Evolutionary conservation across 352 stramenopile species (phyloP).

Genomic region (Lagenidium sp.): DNA sequence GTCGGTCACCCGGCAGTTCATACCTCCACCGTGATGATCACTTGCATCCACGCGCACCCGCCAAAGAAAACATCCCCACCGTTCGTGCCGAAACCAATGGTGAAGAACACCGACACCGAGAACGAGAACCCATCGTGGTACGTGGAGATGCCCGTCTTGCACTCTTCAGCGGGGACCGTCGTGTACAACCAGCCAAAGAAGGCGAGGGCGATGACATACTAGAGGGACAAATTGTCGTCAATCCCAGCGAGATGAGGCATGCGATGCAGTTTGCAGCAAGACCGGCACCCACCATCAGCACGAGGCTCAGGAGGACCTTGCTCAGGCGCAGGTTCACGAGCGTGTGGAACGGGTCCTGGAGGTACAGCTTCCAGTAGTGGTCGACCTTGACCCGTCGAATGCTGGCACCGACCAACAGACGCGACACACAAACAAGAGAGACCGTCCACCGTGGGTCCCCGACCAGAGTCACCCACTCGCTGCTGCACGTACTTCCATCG

Average conservation of each 20-base stretch:
- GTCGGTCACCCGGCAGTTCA: too few relatives aligned
- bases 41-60: slow-evolving; percentile 88
- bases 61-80: slow-evolving; percentile 85
- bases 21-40: slow-evolving; percentile 72
- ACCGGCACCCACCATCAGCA: slow-evolving; percentile 17
- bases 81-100: slow-evolving; percentile 74
- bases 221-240: too few relatives aligned
- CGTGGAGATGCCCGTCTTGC: slow-evolving; percentile 53
- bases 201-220: slow-evolving; percentile 64
- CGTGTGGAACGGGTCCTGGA: slow-evolving; percentile 78
- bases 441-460: too few relatives aligned
- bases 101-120: slow-evolving; percentile 73
- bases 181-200: slow-evolving; percentile 73
- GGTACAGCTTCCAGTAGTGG: slow-evolving; percentile 77
- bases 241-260: not conserved
- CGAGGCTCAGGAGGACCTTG: slow-evolving; percentile 53
- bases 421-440: not conserved
- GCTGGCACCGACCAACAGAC: slow-evolving; percentile 18
- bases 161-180: slow-evolving; percentile 38
- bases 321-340: slow-evolving; percentile 74
- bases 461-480: too few relatives aligned
- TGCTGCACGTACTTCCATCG: slow-evolving; percentile 64
- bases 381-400: slow-evolving; percentile 71
- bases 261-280: not conserved
- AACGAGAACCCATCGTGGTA: slow-evolving; percentile 79